Conservation (phyloP, 371 early-diverging fungal genomes). For the Ordospora colligata region DNA sequence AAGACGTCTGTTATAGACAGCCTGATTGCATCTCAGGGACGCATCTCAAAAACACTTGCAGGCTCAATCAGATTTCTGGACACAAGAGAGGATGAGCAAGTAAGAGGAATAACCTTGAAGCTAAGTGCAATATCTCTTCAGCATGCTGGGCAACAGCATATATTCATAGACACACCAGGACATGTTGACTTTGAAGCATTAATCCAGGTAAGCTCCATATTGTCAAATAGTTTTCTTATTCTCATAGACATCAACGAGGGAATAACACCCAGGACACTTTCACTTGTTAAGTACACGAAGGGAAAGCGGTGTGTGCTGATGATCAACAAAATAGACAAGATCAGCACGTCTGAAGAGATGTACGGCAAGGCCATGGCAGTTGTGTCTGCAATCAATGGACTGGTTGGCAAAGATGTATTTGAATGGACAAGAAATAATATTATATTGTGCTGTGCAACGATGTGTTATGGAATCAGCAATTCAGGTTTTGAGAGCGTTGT, state of each 20-base stretch:
- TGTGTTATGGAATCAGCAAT: conserved; percentile 47
- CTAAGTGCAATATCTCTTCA: conserved; percentile 81
- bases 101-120: conserved; percentile 98
- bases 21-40: conserved; percentile 84
- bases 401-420: conserved; percentile 45
- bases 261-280: conserved; percentile 64
- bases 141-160: conserved; percentile 63
- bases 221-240: conserved; percentile 89
- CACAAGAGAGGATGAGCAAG: conserved; percentile 92
- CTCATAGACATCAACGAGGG: conserved; percentile 95
- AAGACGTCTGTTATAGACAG: conserved; percentile 97
- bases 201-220: conserved; percentile 81
- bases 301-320: conserved; percentile 79
- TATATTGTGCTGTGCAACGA: conserved; percentile 45
- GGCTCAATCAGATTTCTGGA: conserved; percentile 96
- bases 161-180: conserved; percentile 95
- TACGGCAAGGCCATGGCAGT: background rate
- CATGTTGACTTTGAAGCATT: conserved; percentile 97
- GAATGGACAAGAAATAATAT: conserved; percentile 57
- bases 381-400: conserved; percentile 27
- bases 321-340: conserved; percentile 91
- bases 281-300: conserved; percentile 62
- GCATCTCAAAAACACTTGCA: conserved; percentile 82
- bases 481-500: background rate
- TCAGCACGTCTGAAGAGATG: background rate